phyloP scores from a whole-genome alignment of 495 filamentous ascomycete species.

The Hypoxylon cercidicola region DNA sequence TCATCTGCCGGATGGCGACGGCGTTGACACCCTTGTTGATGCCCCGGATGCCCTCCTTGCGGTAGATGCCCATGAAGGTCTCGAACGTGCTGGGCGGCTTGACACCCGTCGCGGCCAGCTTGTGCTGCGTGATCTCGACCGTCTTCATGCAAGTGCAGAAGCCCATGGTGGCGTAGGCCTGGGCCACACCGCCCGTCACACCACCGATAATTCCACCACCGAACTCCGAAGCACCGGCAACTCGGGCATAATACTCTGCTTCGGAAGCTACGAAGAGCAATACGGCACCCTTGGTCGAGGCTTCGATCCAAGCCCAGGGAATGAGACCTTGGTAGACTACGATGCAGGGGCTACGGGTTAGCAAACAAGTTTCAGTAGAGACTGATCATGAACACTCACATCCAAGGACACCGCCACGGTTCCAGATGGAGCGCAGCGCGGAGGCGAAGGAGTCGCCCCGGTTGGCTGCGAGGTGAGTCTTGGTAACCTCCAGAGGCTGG shows the following conservation, averaged over 20 bases:
- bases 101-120: slow-evolving; percentile 82
- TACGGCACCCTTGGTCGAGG: slow-evolving; percentile 98
- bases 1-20: slow-evolving; percentile 97
- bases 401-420: slow-evolving; percentile 91
- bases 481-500: slow-evolving; percentile 97
- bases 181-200: slow-evolving; percentile 93
- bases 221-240: slow-evolving; percentile 85
- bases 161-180: slow-evolving; percentile 99
- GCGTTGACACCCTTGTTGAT: slow-evolving; percentile 99
- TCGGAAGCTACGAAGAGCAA: slow-evolving; percentile 99
- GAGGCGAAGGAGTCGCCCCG: slow-evolving; percentile 85
- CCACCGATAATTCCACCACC: slow-evolving; percentile 88
- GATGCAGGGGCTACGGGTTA: slow-evolving; percentile 17
- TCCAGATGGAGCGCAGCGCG: slow-evolving; percentile 88
- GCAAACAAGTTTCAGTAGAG: background rate
- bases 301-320: slow-evolving; percentile 99
- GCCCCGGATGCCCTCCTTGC: slow-evolving; percentile 89
- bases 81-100: slow-evolving; percentile 88
- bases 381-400: slow-evolving; percentile 70
- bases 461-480: slow-evolving; percentile 99
- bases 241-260: slow-evolving; percentile 90
- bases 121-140: slow-evolving; percentile 98
- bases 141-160: slow-evolving; percentile 99
- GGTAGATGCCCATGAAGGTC: slow-evolving; percentile 98
- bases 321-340: slow-evolving; percentile 99